Evolutionary conservation across 2,329 filamentous ascomycete species (phyloP), one percentile per base, ranked within the genome.

Genomic region (Verticillium nonalfalfae): DNA sequence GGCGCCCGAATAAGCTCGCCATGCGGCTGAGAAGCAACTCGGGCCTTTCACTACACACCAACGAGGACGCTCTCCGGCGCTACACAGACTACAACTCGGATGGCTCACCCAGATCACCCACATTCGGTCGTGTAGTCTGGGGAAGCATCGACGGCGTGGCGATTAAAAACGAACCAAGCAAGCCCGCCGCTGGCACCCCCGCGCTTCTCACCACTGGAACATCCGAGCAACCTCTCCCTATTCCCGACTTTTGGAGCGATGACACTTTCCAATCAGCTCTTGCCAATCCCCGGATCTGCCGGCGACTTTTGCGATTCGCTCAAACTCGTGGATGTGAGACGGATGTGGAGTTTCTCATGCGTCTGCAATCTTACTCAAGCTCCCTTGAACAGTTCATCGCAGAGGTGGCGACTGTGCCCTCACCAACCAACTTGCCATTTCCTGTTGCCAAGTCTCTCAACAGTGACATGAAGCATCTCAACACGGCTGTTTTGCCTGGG

Each of bases 201-300:
- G n/a, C 55, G 13, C 15, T 38, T 50, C 58, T 62, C 40, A 64
- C 56, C 61, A 63, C 50, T 40, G 61, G 57, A 50, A 40, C 35
- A 36, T 59, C 57, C 38, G 38, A 31, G 59, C n/a, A 13, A 45
- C 10, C 21, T 13, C 58, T 69, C 55, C 68, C 72, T 0, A 72
- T 79, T 39, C 73, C 78, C 0, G 77, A 83, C 59, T 80, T 85
- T 63, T 77, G 83, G 59, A 77, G 79, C 26, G 71, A 73, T 4
- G 80, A 83, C 33, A 76, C 81, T 31, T 80, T 85, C 60, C 76
- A 79, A 56, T 72, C 81, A 64, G 80, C 81, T 1, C 73, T 85
- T 57, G 75, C 78, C 63, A 79, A 83, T 63, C 77, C 79, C 0
- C 73, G 73, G 4, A 80, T 80, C 0, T 76, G 76, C 1, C 74